These are phyloP conservation scores for Diaporthe destruens DNA, from an alignment of 2,329 filamentous ascomycete species.

Conservation along the genomic window DNA sequence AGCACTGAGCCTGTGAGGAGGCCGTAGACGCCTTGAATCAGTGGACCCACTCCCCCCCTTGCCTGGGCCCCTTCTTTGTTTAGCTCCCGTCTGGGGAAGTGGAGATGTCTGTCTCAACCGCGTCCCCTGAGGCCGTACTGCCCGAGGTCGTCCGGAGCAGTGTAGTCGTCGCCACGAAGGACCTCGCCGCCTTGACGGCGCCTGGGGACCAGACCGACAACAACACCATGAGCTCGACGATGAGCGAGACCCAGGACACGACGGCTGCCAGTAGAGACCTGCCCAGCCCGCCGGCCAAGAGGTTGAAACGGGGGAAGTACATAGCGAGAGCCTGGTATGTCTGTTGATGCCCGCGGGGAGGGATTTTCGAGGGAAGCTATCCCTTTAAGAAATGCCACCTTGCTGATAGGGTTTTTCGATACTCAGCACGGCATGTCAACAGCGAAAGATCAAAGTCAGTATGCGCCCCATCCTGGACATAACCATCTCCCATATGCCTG, in stretches of 20 bases:
- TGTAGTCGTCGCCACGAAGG: constrained; percentile 2
- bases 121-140: too few species aligned
- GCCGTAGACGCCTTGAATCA: too few species aligned
- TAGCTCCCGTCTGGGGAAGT: too few species aligned
- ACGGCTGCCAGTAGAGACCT: not conserved
- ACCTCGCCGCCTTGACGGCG: not conserved
- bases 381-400: too few species aligned
- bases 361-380: too few species aligned
- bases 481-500: too few species aligned
- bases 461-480: too few species aligned
- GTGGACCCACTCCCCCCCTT: too few species aligned
- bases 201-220: not conserved
- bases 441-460: constrained; percentile 41
- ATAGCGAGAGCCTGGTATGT: constrained; percentile 40
- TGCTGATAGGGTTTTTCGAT: not conserved
- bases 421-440: constrained; percentile 36
- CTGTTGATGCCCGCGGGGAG: not conserved
- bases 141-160: constrained; percentile 1
- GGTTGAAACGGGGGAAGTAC: constrained; percentile 38
- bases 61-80: too few species aligned
- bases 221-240: not conserved
- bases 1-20: too few species aligned
- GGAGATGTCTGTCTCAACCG: too few species aligned
- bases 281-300: constrained; percentile 34
- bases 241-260: not conserved